Evolutionary conservation across 2,329 filamentous ascomycete genomes (phyloP), one percentile per base, ranked within the genome.

Genomic region (Thermothelomyces thermophilus): DNA sequence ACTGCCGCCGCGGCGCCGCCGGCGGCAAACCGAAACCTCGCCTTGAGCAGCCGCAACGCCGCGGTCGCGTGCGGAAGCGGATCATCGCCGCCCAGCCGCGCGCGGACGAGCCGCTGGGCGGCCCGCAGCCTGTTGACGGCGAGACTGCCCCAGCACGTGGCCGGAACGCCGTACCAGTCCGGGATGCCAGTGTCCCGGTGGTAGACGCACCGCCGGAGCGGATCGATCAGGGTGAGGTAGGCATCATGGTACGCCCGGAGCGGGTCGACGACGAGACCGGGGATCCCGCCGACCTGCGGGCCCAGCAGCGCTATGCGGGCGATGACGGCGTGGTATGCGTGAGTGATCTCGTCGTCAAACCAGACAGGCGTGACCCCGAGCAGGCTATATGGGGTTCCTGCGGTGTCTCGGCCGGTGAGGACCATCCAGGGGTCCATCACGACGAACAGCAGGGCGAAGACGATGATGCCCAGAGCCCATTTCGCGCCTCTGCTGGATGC

Each of bases 161-260:
- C 3, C 3, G 48, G 48, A 6, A 52, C 24, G 20, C 52, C 46
- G 24, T 52, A 55, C 52, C 49, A 55, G 31, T 55, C 52, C 1
- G 49, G 42, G 10, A 52, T 28, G 1, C 11, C 31, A 0, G 14
- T 42, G 22, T 45, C 39, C 2, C 46, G 34, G 30, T 55, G 52
- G 30, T 47, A 55, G 26, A 45, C 8, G 31, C 49, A 55, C 10
- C 49, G 48, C 22, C 41, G 19, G 1, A 47, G 33, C 19, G 34
- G 43, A 20, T 52, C 41, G 2, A 14, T 42, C 24, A 52, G 6
- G 11, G 40, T 50, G 6, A 39, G 14, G 30, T 45, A 45, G 9
- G 39, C 37, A 0, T 41, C 5, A 3, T 14, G 17, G 33, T 33
- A 22, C 3, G n/a, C 7, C 14, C 4, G 6, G 9, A n/a, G n/a